Base-by-base conservation (phyloP, 2,329 filamentous ascomycete species). In the Lachnellula arida region DNA sequence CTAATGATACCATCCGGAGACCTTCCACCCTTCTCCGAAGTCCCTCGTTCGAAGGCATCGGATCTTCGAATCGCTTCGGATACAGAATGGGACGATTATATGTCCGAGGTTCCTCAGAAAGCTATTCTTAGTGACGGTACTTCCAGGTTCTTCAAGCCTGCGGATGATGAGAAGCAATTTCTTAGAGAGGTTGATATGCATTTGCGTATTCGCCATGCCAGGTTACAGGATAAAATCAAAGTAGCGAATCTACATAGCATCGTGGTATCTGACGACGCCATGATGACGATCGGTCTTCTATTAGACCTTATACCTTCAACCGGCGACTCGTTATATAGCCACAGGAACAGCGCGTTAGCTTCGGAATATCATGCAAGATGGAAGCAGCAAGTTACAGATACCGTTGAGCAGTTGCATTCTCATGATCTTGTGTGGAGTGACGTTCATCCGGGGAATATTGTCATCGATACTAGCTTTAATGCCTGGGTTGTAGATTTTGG, bases 401-500 rank as follows among this genome's bases (percentile, higher is more conserved):
- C 48, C n/a, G 49, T 63, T 7, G 49, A 51, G 46, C 23, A 54
- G 43, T 53, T 63, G 55, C 61, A 65, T 51, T 40, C 47, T 15
- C 37, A 48, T 46, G 57, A 53, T 47, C 46, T 65, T 49, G 47
- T 60, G 17, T 65, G 63, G 61, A 59, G 61, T 23, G 62, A 66
- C 46, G 61, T 55, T 28, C 55, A 63, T 48, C 53, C 62, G 32
- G 61, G 53, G 17, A 65, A 63, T 32, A 54, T 63, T 37, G 46
- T 65, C 40, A 60, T 65, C 34, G 59, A 65, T 55, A 58, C 42
- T 12, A 53, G 54, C 17, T 46, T 43, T 22, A 50, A 63, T 46
- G 59, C 57, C 11, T 62, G 54, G 61, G 40, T 63, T 46, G 42
- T 62, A 9, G 58, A 67, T 51, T 64, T 67, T 19, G 62, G 55